Percentiles rank a stretch among this genome's conserved stretches.
Evolutionary conservation across 2,329 filamentous ascomycete genomes (phyloP).

Genomic region (Arthrobotrys pseudoclavata): DNA sequence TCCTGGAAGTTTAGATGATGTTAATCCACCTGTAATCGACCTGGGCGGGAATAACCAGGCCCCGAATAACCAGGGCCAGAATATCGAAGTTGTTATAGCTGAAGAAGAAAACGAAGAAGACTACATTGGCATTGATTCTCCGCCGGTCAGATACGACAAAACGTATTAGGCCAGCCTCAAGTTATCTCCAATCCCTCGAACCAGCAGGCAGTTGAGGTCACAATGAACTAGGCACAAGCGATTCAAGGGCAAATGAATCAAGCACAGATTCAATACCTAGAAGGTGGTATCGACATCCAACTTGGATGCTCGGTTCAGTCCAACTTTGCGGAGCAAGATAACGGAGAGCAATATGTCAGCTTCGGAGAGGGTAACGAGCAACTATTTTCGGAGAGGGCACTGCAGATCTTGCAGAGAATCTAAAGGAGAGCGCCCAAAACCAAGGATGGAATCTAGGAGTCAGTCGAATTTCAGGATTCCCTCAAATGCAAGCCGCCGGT

Average conservation of each 20-base stretch:
- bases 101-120: constrained; percentile 2
- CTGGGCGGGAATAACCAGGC: constrained; percentile 3
- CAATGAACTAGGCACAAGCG: constrained; percentile 1
- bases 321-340: not conserved
- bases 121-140: not conserved
- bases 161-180: not conserved
- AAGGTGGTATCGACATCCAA: not conserved
- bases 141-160: constrained; percentile 1
- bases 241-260: not conserved
- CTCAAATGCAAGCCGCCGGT: not conserved
- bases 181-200: not conserved
- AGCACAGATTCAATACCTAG: not conserved
- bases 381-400: constrained; percentile 13
- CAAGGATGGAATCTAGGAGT: constrained; percentile 9
- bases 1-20: constrained; percentile 1
- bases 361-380: constrained; percentile 17
- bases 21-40: not conserved
- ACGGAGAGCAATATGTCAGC: not conserved
- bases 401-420: constrained; percentile 6
- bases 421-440: not conserved
- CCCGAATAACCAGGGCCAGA: not conserved
- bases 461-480: constrained; percentile 17
- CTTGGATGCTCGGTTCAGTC: not conserved
- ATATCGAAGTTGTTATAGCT: too few relatives aligned
- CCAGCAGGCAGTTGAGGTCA: not conserved